Conservation (phyloP, 345 rosid species). For the Rhodomyrtus tomentosa region DNA sequence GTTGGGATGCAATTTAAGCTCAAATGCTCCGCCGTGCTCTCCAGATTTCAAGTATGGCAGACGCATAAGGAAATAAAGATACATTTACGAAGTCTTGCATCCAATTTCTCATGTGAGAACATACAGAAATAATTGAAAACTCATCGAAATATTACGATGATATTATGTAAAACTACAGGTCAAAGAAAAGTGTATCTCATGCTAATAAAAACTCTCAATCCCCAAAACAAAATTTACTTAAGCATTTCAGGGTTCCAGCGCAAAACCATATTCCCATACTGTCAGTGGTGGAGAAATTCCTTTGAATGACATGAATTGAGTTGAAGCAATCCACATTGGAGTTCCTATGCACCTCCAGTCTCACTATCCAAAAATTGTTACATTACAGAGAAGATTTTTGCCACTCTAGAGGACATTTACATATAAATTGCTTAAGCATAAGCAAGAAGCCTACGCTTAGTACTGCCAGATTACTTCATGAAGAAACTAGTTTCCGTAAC, state of each 20-base stretch:
- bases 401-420: neutral
- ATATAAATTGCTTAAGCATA: neutral
- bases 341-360: neutral
- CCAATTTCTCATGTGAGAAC: neutral
- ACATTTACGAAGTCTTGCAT: neutral
- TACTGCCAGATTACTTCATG: neutral
- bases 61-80: neutral
- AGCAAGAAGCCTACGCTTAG: slow-evolving; percentile 1
- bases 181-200: neutral
- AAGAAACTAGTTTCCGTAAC: neutral
- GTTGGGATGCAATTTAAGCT: neutral
- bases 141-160: neutral
- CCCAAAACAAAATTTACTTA: neutral
- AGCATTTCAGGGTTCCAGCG: neutral
- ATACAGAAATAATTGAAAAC: neutral
- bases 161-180: neutral
- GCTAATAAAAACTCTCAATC: neutral
- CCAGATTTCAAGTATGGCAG: neutral
- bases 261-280: neutral
- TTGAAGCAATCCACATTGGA: neutral
- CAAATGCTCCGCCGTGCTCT: neutral
- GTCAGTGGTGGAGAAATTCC: neutral
- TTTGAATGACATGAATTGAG: neutral
- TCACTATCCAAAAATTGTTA: neutral
- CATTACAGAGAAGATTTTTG: neutral